A percentile compares a stretch with the other conserved stretches of the same genome.
These are phyloP conservation scores for Yamadazyma diospyri DNA, from an alignment of 1,139 yeast genomes.

Conservation along the genomic window DNA sequence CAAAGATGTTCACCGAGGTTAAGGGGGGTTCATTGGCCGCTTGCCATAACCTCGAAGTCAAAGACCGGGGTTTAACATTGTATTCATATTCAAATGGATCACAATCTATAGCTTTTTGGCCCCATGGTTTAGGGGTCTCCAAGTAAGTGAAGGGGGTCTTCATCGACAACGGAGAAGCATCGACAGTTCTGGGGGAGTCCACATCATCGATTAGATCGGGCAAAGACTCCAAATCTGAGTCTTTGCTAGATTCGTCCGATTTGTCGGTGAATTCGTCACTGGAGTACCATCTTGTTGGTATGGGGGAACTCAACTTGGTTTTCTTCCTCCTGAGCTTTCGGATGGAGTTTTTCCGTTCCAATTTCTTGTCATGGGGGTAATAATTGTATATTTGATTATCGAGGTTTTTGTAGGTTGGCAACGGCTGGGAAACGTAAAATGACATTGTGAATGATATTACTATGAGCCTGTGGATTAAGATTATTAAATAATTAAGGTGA, in stretches of 20 bases:
- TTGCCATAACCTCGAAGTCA: not conserved
- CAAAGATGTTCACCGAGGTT: conserved; percentile 49
- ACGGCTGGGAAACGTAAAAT: conserved; percentile 18
- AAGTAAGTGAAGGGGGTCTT: conserved; percentile 4
- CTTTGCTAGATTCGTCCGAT: conserved; percentile 4
- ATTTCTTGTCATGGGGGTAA: conserved; percentile 18
- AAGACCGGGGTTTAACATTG: not conserved
- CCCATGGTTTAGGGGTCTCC: conserved; percentile 4
- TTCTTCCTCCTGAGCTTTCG: conserved; percentile 5
- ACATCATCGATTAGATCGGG: conserved; percentile 31
- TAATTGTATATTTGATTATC: conserved; percentile 25
- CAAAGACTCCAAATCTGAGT: conserved; percentile 31
- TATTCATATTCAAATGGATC: not conserved
- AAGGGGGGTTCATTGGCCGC: not conserved
- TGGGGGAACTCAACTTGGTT: conserved; percentile 7
- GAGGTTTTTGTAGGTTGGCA: conserved; percentile 19
- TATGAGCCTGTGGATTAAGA: too few species aligned
- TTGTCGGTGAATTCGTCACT: conserved; percentile 7
- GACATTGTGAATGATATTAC: conserved; percentile 1
- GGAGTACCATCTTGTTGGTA: conserved; percentile 1
- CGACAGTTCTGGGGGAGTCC: conserved; percentile 20
- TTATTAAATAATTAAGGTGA: too few species aligned
- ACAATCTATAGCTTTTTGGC: not conserved
- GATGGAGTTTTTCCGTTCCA: conserved; percentile 6
- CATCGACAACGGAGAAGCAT: conserved; percentile 12